A percentile compares a stretch with the other conserved stretches of the same genome.
Evolutionary conservation across 352 stramenopile genomes (phyloP).

Genomic region (Phytophthora fragariae): DNA sequence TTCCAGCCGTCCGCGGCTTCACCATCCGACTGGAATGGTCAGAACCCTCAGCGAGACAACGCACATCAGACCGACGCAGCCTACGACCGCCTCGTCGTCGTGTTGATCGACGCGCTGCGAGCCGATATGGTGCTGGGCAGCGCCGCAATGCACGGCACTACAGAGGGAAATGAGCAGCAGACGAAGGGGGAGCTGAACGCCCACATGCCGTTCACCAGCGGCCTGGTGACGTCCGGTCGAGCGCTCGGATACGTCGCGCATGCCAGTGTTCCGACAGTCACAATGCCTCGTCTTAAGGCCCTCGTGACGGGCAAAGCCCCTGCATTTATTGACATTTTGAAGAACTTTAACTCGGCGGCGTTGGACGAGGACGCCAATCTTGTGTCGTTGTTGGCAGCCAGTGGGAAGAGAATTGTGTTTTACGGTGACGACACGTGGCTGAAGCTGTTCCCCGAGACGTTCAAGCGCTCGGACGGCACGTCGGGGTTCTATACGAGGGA

Average conservation of each 20-base stretch:
- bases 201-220: slow-evolving; percentile 75
- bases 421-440: slow-evolving; percentile 93
- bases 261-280: slow-evolving; percentile 88
- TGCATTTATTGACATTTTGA: slow-evolving; percentile 91
- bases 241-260: slow-evolving; percentile 81
- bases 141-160: slow-evolving; percentile 47
- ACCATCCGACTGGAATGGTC: slow-evolving; percentile 7
- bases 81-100: slow-evolving; percentile 86
- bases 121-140: slow-evolving; percentile 90
- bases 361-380: slow-evolving; percentile 77
- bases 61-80: slow-evolving; percentile 12
- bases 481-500: slow-evolving; percentile 91
- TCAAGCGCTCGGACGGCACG: slow-evolving; percentile 78
- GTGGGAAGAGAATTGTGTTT: slow-evolving; percentile 76
- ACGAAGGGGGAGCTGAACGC: slow-evolving; percentile 57
- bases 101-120: slow-evolving; percentile 88
- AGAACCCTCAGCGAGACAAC: slow-evolving; percentile 1
- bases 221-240: slow-evolving; percentile 51
- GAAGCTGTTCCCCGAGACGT: slow-evolving; percentile 81
- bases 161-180: neutral
- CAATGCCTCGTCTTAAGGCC: slow-evolving; percentile 90
- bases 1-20: slow-evolving; percentile 27
- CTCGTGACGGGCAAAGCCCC: slow-evolving; percentile 86
- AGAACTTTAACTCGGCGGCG: slow-evolving; percentile 91
- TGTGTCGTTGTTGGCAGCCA: slow-evolving; percentile 56